Base-by-base conservation (phyloP, 176 grass and related monocot species). In the Aegilops sharonensis region DNA sequence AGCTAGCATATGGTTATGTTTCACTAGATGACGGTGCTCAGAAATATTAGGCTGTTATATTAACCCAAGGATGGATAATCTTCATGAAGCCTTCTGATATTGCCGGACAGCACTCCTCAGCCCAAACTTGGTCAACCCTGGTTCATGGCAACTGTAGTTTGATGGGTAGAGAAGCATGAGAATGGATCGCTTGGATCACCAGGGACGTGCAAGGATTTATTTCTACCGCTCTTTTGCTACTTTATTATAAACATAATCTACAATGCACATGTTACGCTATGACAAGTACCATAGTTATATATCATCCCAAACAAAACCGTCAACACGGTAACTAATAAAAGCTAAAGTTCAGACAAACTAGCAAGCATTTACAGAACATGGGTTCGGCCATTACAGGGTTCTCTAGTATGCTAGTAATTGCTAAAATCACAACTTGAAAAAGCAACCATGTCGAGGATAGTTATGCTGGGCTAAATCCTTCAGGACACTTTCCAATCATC, bases 341-440 rank as follows among this genome's bases (percentile, higher is more conserved):
- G 31, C 25, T 80, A 20, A 80, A 80, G 14, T 34, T 75, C 76
- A 56, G 12, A 61, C 11, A 23, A 73, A 57, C 73, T 83, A 65
- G 24, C 68, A 45, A 59, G 78, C 79, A 79, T 79, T 45, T 59
- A 90, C 78, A 90, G 24, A 87, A 80, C 54, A 93, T 72, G 20
- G 29, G 75, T 14, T 52, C 32, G 0, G 79, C 42, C 32, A n/a
- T 75, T 34, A 69, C 72, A 56, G 56, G 27, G 6, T 81, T 34
- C 32, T 83, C 32, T 83, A 75, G 21, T 14, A 81, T 56, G 29
- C 63, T 64, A 52, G 32, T 54, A 43, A 24, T 73, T 54, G 50
- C 50, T 54, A 54, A 64, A 39, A 81, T 71, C 43, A 69, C 59
- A 24, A 40, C 21, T 50, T n/a, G 24, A 83, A 84, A 67, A 63